Evolutionary conservation across 1,139 yeast genomes (phyloP).

Genomic region (Kodamaea anthophila): DNA sequence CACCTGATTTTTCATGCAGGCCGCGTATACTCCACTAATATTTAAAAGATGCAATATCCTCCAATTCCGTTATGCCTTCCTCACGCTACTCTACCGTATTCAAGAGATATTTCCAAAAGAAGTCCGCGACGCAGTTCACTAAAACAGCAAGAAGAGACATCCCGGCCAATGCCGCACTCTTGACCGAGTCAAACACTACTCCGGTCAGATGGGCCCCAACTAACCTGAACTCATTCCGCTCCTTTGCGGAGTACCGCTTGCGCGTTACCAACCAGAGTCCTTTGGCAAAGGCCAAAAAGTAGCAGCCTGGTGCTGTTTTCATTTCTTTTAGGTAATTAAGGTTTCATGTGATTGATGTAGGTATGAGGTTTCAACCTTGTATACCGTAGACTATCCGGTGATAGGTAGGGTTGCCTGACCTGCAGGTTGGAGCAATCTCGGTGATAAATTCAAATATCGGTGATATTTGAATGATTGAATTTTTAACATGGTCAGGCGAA

Average conservation of each 20-base stretch:
- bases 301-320: not conserved
- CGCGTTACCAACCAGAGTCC: conserved; percentile 48
- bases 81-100: conserved; percentile 7
- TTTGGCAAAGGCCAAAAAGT: conserved; percentile 19
- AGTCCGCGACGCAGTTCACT: conserved; percentile 19
- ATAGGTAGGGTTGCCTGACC: no score
- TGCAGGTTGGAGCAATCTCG: no score
- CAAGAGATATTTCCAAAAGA: conserved; percentile 18
- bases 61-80: conserved; percentile 2
- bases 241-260: conserved; percentile 53
- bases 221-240: conserved; percentile 38
- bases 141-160: conserved; percentile 17
- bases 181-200: conserved; percentile 9
- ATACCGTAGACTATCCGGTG: no score
- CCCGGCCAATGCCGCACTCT: conserved; percentile 9
- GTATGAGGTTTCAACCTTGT: no score
- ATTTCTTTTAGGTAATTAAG: no score
- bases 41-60: conserved; percentile 1
- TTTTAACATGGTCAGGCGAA: no score
- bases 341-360: no score
- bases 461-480: no score
- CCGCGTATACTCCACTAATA: no score
- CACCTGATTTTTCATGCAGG: not conserved
- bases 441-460: no score
- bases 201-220: conserved; percentile 32